These are phyloP conservation scores for Solanum peruvianum DNA, from an alignment of 257 asterid species.

Conservation along the genomic window DNA sequence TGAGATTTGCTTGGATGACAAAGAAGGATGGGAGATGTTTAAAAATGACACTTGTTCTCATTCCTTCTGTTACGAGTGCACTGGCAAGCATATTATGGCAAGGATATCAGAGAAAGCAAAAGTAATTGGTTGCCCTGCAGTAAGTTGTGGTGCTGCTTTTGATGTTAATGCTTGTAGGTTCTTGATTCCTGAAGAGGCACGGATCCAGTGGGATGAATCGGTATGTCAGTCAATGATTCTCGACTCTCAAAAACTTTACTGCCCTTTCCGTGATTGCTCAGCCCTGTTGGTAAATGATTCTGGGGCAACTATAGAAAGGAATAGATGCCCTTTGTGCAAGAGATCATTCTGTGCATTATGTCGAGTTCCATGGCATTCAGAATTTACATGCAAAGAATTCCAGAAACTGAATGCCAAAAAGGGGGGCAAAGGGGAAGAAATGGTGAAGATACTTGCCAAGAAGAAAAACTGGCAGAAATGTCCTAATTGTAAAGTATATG, in stretches of 20 bases:
- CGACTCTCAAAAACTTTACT: constrained; percentile 47
- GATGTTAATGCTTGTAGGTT: constrained; percentile 23
- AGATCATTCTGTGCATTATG: constrained; percentile 52
- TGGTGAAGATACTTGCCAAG: constrained; percentile 49
- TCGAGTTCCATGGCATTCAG: constrained; percentile 63
- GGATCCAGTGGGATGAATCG: constrained; percentile 42
- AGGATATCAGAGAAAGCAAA: constrained; percentile 29
- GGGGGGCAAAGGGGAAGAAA: constrained; percentile 22
- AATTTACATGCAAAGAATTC: constrained; percentile 56
- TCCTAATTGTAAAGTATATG: constrained; percentile 56
- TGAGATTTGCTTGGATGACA: constrained; percentile 51
- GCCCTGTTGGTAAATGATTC: constrained; percentile 46
- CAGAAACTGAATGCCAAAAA: constrained; percentile 24
- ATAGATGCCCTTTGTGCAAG: constrained; percentile 35
- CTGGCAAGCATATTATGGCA: constrained; percentile 29
- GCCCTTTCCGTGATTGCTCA: constrained; percentile 59
- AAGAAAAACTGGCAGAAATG: constrained; percentile 69
- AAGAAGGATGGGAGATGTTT: constrained; percentile 55
- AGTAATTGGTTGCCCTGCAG: constrained; percentile 32
- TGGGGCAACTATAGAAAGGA: background rate
- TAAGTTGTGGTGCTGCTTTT: constrained; percentile 27
- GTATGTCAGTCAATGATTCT: constrained; percentile 43
- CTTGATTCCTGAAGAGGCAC: constrained; percentile 34
- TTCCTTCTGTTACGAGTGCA: constrained; percentile 57
- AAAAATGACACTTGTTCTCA: constrained; percentile 32